Base-by-base conservation (phyloP, 257 asterid genomes). In the Hygrophila difformis region DNA sequence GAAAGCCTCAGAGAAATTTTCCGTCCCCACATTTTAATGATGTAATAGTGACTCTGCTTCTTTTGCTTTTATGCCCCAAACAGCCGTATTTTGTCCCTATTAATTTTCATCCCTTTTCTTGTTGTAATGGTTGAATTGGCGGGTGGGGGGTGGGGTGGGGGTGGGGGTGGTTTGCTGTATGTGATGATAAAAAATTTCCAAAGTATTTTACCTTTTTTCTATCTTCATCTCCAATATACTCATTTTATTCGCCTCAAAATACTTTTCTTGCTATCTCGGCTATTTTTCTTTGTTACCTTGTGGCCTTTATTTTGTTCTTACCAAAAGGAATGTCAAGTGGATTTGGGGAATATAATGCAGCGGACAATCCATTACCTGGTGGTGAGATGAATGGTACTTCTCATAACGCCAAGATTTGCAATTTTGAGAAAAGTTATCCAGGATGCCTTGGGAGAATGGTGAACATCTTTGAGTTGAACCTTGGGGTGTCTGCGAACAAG, bases 391-490 rank as follows among this genome's bases (percentile, higher is more conserved):
- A 70, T 70, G 84, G 78, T 15, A 39, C 73, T 63, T 77, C 65
- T 64, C 82, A 71, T 47, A 62, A 58, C 61, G 75, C 65, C 8
- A 60, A 69, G 52, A 62, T 8, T 57, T 47, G 23, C 55, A 63
- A 51, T 49, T 61, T 57, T 55, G 92, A 78, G 66, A 68, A 68
- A 57, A 60, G 82, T 21, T 57, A 75, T 56, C 79, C 92, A 18
- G 93, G 95, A 61, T 82, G 95, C 72, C 62, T 86, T 84, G 99
- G 99, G 60, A 75, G 79, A 66, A 74, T 78, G 94, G 96, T 80
- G 65, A 86, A 80, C 65, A 75, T 86, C 69, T 86, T 82, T 29
- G 93, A 86, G 62, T 52, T 83, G 79, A 76, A 76, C 63, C 62
- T 63, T 20, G 93, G 89, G 64, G 73, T 58, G 37, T 20, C 93